Percentiles rank a stretch among this genome's conserved stretches.
These are phyloP conservation scores for Mycena indigotica DNA, from an alignment of 768 basidiomycete species.

Conservation along the genomic window DNA sequence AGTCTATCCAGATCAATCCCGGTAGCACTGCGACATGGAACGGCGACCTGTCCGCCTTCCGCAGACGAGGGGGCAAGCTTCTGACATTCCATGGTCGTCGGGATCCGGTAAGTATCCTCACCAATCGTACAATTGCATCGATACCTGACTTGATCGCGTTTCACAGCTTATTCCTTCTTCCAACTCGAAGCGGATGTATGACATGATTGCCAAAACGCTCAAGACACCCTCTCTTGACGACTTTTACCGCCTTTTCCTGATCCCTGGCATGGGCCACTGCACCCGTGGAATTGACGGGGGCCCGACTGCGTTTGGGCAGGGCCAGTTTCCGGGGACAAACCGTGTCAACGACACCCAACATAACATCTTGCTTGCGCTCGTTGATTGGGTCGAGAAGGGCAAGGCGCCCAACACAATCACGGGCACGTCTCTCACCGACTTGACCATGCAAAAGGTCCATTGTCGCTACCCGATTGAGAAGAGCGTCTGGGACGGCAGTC, in stretches of 20 bases:
- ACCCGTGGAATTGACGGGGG: slow-evolving; percentile 7
- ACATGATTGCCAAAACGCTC: slow-evolving; percentile 23
- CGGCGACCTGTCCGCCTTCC: slow-evolving; percentile 20
- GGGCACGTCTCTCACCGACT: background rate
- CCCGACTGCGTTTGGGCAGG: slow-evolving; percentile 20
- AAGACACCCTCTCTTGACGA: slow-evolving; percentile 19
- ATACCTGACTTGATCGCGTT: background rate
- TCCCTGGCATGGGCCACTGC: slow-evolving; percentile 29
- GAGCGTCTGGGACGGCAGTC: slow-evolving; percentile 7
- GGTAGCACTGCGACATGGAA: slow-evolving; percentile 12
- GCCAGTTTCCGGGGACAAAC: background rate
- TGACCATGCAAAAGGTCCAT: background rate
- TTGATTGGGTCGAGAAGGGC: slow-evolving; percentile 16
- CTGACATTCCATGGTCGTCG: slow-evolving; percentile 26
- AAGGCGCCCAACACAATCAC: slow-evolving; percentile 9
- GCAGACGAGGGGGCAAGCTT: slow-evolving; percentile 24
- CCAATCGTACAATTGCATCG: background rate
- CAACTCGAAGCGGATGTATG: slow-evolving; percentile 22
- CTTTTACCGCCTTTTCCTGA: slow-evolving; percentile 29
- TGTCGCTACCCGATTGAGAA: slow-evolving; percentile 9
- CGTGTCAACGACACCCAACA: slow-evolving; percentile 6
- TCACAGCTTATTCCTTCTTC: slow-evolving; percentile 20
- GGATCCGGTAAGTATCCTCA: slow-evolving; percentile 11
- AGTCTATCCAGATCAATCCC: background rate
- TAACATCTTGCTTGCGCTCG: slow-evolving; percentile 8